phyloP scores from a whole-genome alignment of 2,329 filamentous ascomycete genomes.

The Colletotrichum sp. region DNA sequence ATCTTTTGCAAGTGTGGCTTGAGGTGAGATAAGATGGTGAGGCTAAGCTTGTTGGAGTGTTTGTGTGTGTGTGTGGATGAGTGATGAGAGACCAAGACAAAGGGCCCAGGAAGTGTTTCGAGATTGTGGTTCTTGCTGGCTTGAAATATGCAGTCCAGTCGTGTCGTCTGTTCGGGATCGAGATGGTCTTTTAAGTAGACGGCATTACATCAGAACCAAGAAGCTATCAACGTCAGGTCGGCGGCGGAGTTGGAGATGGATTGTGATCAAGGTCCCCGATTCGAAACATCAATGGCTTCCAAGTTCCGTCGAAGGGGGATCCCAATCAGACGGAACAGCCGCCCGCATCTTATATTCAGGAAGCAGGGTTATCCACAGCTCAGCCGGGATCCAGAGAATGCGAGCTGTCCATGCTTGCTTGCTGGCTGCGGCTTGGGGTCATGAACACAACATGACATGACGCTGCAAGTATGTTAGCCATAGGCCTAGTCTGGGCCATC shows the following conservation, averaged over 20 bases:
- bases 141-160: neutral
- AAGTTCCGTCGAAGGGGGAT: neutral
- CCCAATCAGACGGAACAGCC: neutral
- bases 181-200: neutral
- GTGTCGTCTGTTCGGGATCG: neutral
- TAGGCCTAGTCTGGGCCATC: slow-evolving; percentile 8
- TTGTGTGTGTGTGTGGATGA: neutral
- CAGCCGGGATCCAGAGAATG: slow-evolving; percentile 3
- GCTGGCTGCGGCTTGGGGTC: neutral
- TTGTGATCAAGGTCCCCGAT: slow-evolving; percentile 9
- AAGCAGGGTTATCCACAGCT: slow-evolving; percentile 1
- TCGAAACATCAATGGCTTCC: slow-evolving; percentile 3
- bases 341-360: neutral
- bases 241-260: neutral
- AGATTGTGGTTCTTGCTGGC: neutral
- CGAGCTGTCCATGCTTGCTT: neutral
- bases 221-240: slow-evolving; percentile 11
- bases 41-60: neutral
- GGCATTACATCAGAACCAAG: neutral
- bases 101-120: neutral
- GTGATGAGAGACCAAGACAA: neutral
- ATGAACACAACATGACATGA: slow-evolving; percentile 16
- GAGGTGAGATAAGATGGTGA: neutral
- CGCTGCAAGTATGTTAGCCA: slow-evolving; percentile 1
- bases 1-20: neutral